Percentiles rank a stretch among this genome's conserved stretches.
Evolutionary conservation across 23 red algal species (phyloP).

Genomic region (Agarophyton chilense): DNA sequence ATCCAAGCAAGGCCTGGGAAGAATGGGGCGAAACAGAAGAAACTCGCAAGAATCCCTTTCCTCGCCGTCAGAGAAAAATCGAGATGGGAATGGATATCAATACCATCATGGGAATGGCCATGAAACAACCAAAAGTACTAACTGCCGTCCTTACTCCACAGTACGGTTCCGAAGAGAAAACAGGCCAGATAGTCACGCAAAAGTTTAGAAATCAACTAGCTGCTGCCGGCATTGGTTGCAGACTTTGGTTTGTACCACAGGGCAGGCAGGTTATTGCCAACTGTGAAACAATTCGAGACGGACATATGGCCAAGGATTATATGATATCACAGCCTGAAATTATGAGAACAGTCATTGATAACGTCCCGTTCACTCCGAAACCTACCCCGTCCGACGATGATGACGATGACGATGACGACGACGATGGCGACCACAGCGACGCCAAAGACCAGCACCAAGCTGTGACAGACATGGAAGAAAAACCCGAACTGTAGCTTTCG

Average conservation of each 20-base stretch:
- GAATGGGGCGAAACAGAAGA: conserved; percentile 63
- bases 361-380: conserved; percentile 58
- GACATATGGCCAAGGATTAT: conserved; percentile 73
- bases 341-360: conserved; percentile 63
- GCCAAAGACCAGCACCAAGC: neutral
- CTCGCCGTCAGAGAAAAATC: conserved; percentile 57
- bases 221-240: conserved; percentile 56
- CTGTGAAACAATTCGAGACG: conserved; percentile 71
- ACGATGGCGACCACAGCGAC: conserved; percentile 19
- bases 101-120: conserved; percentile 74
- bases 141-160: conserved; percentile 45
- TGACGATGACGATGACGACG: conserved; percentile 67
- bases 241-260: conserved; percentile 57
- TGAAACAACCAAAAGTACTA: conserved; percentile 70
- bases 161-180: conserved; percentile 33
- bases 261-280: conserved; percentile 64
- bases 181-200: conserved; percentile 40
- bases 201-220: conserved; percentile 64
- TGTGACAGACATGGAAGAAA: conserved; percentile 12
- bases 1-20: conserved; percentile 64
- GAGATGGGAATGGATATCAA: conserved; percentile 66
- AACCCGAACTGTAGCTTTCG: conserved; percentile 14
- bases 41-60: conserved; percentile 59
- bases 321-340: conserved; percentile 59
- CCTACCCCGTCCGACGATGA: conserved; percentile 44